Conservation (phyloP, 106 monocot genomes). For the Dendrobium chrysotoxum region DNA sequence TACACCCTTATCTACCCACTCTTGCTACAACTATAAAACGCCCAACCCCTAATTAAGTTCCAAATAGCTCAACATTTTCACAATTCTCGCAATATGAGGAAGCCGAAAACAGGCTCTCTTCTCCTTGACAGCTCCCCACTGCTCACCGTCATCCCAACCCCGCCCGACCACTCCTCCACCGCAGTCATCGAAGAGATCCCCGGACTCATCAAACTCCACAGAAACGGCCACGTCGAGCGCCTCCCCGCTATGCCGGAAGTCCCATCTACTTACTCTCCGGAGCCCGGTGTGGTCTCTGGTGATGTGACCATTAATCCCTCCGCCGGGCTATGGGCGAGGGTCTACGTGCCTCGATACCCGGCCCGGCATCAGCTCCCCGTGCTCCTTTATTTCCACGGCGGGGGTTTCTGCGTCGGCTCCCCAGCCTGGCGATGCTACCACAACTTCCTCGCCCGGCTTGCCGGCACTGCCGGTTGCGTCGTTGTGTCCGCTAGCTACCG, state of each 20-base stretch:
- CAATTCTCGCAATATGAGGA: background rate
- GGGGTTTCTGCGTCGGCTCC: slow-evolving; percentile 85
- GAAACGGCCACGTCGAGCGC: slow-evolving; percentile 68
- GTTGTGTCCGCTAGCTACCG: slow-evolving; percentile 75
- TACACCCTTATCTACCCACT: too few species aligned
- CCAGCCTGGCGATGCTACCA: slow-evolving; percentile 84
- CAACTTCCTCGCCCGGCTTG: slow-evolving; percentile 41
- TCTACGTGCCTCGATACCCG: slow-evolving; percentile 37
- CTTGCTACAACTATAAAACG: background rate
- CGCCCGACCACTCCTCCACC: background rate
- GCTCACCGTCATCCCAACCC: background rate
- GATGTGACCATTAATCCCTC: slow-evolving; percentile 32
- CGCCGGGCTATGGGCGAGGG: slow-evolving; percentile 35
- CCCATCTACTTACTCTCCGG: slow-evolving; percentile 26
- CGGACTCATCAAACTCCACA: slow-evolving; percentile 58
- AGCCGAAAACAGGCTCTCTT: background rate
- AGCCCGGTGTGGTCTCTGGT: slow-evolving; percentile 19
- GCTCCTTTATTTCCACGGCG: slow-evolving; percentile 89
- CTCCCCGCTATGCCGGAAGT: slow-evolving; percentile 46
- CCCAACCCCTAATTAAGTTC: background rate
- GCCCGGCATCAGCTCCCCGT: slow-evolving; percentile 19
- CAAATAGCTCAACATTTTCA: background rate
- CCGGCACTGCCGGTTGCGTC: slow-evolving; percentile 20
- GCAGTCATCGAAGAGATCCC: slow-evolving; percentile 59
- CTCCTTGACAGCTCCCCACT: background rate